Conservation (phyloP, 2,329 filamentous ascomycete species). For the Pestalotiopsis sp. region DNA sequence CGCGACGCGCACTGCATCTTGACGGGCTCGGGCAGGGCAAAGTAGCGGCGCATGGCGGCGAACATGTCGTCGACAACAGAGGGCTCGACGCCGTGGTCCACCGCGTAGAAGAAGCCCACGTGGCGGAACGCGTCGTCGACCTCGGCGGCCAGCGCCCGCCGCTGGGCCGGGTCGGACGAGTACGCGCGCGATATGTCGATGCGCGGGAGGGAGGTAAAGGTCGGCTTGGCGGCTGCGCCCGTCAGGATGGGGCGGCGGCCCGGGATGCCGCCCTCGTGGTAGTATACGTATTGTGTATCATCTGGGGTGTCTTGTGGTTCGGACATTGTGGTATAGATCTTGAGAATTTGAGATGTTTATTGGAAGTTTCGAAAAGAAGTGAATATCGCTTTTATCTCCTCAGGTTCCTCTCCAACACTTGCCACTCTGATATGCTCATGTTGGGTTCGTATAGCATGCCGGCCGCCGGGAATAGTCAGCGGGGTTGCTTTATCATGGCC, state of each 20-base stretch:
- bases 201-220: conserved; percentile 4
- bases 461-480: background rate
- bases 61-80: background rate
- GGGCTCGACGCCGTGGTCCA: conserved; percentile 9
- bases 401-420: background rate
- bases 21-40: conserved; percentile 2
- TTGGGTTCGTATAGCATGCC: background rate
- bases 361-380: background rate
- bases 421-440: background rate
- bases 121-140: conserved; percentile 4
- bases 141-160: conserved; percentile 2
- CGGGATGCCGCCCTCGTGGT: conserved; percentile 12
- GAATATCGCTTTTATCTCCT: background rate
- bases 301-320: background rate
- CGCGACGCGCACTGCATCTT: conserved; percentile 13
- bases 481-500: background rate
- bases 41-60: conserved; percentile 10
- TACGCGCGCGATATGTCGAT: conserved; percentile 11
- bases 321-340: background rate
- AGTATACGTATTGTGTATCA: conserved; percentile 6
- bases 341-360: background rate
- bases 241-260: conserved; percentile 9
- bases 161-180: background rate
- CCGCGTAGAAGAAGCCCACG: conserved; percentile 14
- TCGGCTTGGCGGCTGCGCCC: conserved; percentile 9